Evolutionary conservation across 768 basidiomycete species (phyloP).

Genomic region (Agaricus blazei): DNA sequence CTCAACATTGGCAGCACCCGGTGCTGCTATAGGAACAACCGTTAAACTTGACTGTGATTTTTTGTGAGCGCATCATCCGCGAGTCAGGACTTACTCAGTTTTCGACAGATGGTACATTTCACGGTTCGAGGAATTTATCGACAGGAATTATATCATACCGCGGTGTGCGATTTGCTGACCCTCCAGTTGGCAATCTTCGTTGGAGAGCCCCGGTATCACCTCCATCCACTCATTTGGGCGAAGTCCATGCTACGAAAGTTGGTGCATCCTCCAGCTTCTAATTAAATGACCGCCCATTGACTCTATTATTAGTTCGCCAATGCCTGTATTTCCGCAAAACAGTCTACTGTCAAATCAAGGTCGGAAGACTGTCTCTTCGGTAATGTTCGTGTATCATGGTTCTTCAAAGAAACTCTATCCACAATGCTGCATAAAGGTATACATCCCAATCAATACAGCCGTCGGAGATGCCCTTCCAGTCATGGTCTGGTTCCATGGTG

Average conservation of each 20-base stretch:
- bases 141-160: conserved; percentile 29
- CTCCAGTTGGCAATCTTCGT: conserved; percentile 36
- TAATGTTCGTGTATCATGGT: conserved; percentile 23
- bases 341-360: conserved; percentile 20
- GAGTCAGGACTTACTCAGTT: not conserved
- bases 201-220: conserved; percentile 36
- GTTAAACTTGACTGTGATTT: not conserved
- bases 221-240: conserved; percentile 29
- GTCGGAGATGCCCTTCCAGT: conserved; percentile 26
- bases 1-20: not conserved
- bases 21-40: not conserved
- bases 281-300: not conserved
- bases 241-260: conserved; percentile 31
- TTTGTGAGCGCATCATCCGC: not conserved
- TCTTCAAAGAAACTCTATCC: not conserved
- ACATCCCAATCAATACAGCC: conserved; percentile 23
- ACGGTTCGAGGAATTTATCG: conserved; percentile 23
- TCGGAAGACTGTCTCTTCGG: conserved; percentile 41
- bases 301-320: conserved; percentile 24
- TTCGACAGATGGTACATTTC: conserved; percentile 32
- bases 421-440: conserved; percentile 21
- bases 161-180: conserved; percentile 39
- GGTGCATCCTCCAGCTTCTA: not conserved
- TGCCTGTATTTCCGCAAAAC: conserved; percentile 28
- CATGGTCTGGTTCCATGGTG: conserved; percentile 39